Conservation (phyloP, 2,329 filamentous ascomycete genomes). For the Cladophialophora immunda region DNA sequence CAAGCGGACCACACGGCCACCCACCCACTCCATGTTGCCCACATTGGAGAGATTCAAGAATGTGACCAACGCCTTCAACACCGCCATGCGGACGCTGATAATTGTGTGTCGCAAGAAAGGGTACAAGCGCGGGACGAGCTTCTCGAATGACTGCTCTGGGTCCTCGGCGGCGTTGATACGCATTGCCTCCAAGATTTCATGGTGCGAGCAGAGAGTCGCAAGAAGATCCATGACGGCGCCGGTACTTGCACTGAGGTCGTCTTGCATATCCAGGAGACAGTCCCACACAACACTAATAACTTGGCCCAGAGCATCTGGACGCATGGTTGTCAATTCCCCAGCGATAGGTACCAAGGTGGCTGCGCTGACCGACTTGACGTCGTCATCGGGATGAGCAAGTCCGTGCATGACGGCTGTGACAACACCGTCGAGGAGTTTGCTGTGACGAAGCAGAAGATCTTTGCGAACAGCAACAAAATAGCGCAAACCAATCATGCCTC, state of each 20-base stretch:
- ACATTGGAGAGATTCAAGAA: constrained; percentile 87
- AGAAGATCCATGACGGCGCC: constrained; percentile 98
- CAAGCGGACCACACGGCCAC: constrained; percentile 84
- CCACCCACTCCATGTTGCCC: constrained; percentile 86
- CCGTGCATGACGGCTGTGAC: constrained; percentile 94
- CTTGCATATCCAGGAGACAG: constrained; percentile 93
- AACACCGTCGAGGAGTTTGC: constrained; percentile 88
- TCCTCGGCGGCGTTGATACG: constrained; percentile 85
- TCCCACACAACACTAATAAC: constrained; percentile 97
- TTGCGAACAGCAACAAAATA: constrained; percentile 96
- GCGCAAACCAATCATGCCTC: constrained; percentile 94
- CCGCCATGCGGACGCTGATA: constrained; percentile 90
- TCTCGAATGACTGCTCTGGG: constrained; percentile 86
- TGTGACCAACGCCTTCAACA: constrained; percentile 89
- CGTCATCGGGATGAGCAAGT: constrained; percentile 87
- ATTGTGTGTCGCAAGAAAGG: constrained; percentile 97
- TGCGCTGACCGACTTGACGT: constrained; percentile 95
- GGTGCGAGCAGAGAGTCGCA: constrained; percentile 93
- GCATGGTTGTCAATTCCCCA: constrained; percentile 88
- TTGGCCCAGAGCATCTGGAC: constrained; percentile 77
- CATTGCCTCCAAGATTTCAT: constrained; percentile 92
- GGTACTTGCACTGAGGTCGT: constrained; percentile 95
- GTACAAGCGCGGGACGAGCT: constrained; percentile 91
- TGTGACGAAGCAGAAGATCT: constrained; percentile 84
- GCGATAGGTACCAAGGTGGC: constrained; percentile 97